These are phyloP conservation scores for Endocladia muricata DNA, from an alignment of 31 red algal species.

Conservation along the genomic window DNA sequence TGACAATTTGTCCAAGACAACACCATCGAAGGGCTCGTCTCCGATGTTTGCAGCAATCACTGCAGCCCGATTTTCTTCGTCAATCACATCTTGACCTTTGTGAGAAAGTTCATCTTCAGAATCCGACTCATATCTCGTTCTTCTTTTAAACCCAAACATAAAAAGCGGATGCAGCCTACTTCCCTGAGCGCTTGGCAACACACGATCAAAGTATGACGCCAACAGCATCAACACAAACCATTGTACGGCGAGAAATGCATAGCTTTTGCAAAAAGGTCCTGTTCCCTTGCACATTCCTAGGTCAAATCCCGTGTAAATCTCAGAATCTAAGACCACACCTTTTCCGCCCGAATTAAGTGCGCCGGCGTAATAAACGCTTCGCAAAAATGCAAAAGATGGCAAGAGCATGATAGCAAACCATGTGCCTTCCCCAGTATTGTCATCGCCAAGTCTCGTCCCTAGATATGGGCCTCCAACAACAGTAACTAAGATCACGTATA, in stretches of 20 bases:
- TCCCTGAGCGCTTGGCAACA: slow-evolving; percentile 42
- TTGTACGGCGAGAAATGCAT: slow-evolving; percentile 58
- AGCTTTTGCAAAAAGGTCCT: slow-evolving; percentile 69
- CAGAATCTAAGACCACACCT: slow-evolving; percentile 42
- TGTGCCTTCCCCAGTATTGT: slow-evolving; percentile 23
- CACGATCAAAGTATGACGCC: slow-evolving; percentile 79
- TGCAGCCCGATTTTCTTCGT: slow-evolving; percentile 36
- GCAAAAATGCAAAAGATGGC: slow-evolving; percentile 85
- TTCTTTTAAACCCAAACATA: slow-evolving; percentile 52
- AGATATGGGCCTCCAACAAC: slow-evolving; percentile 80
- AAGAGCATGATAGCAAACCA: slow-evolving; percentile 79
- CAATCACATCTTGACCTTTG: slow-evolving; percentile 31
- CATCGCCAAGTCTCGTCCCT: slow-evolving; percentile 49
- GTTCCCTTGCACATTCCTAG: slow-evolving; percentile 78
- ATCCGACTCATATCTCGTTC: not conserved
- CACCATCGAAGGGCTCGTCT: slow-evolving; percentile 36
- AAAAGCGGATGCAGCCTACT: slow-evolving; percentile 79
- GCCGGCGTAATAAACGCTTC: slow-evolving; percentile 76
- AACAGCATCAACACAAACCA: slow-evolving; percentile 51
- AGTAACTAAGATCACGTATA: slow-evolving; percentile 67
- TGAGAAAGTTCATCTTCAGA: not conserved
- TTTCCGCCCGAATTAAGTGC: slow-evolving; percentile 63
- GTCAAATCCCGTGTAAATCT: slow-evolving; percentile 30
- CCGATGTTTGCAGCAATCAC: slow-evolving; percentile 23
- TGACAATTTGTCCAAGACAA: slow-evolving; percentile 52